Evolutionary conservation across 768 basidiomycete genomes (phyloP).

Genomic region (Sporobolomyces roseus): DNA sequence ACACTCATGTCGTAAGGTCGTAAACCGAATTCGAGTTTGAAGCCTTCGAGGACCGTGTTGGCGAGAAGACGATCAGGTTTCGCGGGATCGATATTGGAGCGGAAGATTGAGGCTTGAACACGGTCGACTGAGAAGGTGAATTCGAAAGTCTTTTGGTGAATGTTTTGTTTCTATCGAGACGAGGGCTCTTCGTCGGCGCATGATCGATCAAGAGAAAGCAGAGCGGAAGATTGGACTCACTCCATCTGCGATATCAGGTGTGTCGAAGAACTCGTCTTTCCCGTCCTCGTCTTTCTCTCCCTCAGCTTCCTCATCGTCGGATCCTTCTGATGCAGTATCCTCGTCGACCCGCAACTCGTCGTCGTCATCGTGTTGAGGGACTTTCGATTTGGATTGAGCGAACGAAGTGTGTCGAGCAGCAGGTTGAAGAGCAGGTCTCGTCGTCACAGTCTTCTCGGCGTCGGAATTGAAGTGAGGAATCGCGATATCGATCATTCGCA

Average conservation of each 20-base stretch:
- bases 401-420: slow-evolving; percentile 30
- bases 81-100: slow-evolving; percentile 57
- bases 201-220: too few species aligned
- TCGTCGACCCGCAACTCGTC: slow-evolving; percentile 47
- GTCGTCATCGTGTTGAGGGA: slow-evolving; percentile 61
- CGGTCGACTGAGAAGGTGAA: slow-evolving; percentile 81
- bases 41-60: slow-evolving; percentile 70
- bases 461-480: slow-evolving; percentile 70
- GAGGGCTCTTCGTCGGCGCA: neutral
- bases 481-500: slow-evolving; percentile 85
- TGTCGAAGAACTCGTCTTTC: slow-evolving; percentile 44
- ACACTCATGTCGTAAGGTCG: slow-evolving; percentile 83
- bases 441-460: slow-evolving; percentile 17
- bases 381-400: slow-evolving; percentile 50
- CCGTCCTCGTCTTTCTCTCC: slow-evolving; percentile 55
- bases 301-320: slow-evolving; percentile 46
- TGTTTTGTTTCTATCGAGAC: slow-evolving; percentile 45
- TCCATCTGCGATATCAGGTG: slow-evolving; percentile 42
- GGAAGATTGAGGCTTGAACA: slow-evolving; percentile 72
- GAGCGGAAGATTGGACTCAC: slow-evolving; percentile 25
- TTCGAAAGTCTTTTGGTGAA: slow-evolving; percentile 67
- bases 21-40: slow-evolving; percentile 67
- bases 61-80: slow-evolving; percentile 68
- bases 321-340: slow-evolving; percentile 50
- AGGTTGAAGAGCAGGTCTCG: slow-evolving; percentile 5